Base-by-base conservation (phyloP, 306 rosid genomes). In the Trifolium subterraneum region DNA sequence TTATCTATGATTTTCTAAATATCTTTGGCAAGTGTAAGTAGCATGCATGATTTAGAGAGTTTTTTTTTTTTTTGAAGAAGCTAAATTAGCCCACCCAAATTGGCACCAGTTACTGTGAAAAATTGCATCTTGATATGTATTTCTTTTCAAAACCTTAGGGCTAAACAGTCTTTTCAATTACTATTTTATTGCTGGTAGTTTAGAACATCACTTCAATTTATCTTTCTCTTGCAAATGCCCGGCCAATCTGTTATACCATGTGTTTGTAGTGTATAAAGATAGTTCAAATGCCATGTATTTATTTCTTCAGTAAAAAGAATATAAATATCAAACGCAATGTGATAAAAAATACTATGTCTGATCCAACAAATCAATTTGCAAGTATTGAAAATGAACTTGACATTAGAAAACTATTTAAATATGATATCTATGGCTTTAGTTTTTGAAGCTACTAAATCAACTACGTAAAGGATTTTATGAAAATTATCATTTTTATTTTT, bases 1-100 rank as follows among this genome's bases (percentile, higher is more conserved):
- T 42, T 71, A 31, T 23, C 18, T 78, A 4, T 56, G 47, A 20
- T 31, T 68, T 60, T 71, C 54, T 67, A 27, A 55, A 62, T 39
- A 73, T 31, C 69, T 64, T 71, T 31, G 2, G 47, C 68, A 72
- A 71, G 18, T 63, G 39, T 42, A 47, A 35, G 36, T 63, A 47
- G 41, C 33, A 20, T 11, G 15, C 58, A 38, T 63, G 36, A 48
- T 58, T 50, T 61, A 14, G 29, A 3, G 22, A 71, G 22, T n/a
- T n/a, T n/a, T n/a, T n/a, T n/a, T n/a, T n/a, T n/a, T n/a, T n/a
- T n/a, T n/a, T n/a, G n/a, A n/a, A n/a, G n/a, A n/a, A n/a, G n/a
- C n/a, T n/a, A n/a, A n/a, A n/a, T n/a, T n/a, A n/a, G n/a, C n/a
- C n/a, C n/a, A n/a, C n/a, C n/a, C n/a, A n/a, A n/a, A n/a, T n/a